Evolutionary conservation across 2,329 filamentous ascomycete species (phyloP), one percentile per base, ranked within the genome.

Genomic region (Bertia moriformis): DNA sequence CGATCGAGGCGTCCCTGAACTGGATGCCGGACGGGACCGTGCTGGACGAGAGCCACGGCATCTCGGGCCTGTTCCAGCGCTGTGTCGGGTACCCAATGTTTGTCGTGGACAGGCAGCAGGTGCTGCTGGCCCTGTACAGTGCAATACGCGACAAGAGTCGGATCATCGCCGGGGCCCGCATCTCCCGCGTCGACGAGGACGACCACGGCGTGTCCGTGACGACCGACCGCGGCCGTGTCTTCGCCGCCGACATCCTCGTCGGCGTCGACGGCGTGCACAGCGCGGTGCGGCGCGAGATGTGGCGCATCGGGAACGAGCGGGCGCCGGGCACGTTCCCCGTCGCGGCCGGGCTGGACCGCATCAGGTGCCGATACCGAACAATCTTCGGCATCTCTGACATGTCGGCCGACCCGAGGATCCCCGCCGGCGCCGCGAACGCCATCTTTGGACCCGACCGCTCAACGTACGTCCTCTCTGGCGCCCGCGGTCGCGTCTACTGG

Each of bases 191-290:
- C n/a, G 41, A 48, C 3, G 43, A 43, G 5, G 30, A 40, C 4
- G 42, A 48, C 0, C 36, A 46, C 4, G 49, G 49, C 3, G 57
- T 58, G 3, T 41, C 43, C 0, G 60, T 62, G 0, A 43, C 36
- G 2, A 58, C 54, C 1, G 37, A 41, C 3, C 51, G 58, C 17
- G 60, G 60, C 4, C 40, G 43, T 4, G 33, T 42, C 0, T 55
- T 54, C 27, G 29, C 43, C 1, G 61, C 58, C 0, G 49, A 54
- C 14, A 43, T 65, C 0, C 44, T 65, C 0, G 48, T 63, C 0
- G 60, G 62, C 0, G 54, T 57, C 1, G 62, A 65, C 36, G 62
- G 63, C 1, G 51, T 65, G 14, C 52, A 62, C 40, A 65, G 62
- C 44, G 45, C 42, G 0, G 49, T 60, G 1, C 47, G 62, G 4